Base-by-base conservation (phyloP, 345 rosid genomes). In the Pelargonium nanum region DNA sequence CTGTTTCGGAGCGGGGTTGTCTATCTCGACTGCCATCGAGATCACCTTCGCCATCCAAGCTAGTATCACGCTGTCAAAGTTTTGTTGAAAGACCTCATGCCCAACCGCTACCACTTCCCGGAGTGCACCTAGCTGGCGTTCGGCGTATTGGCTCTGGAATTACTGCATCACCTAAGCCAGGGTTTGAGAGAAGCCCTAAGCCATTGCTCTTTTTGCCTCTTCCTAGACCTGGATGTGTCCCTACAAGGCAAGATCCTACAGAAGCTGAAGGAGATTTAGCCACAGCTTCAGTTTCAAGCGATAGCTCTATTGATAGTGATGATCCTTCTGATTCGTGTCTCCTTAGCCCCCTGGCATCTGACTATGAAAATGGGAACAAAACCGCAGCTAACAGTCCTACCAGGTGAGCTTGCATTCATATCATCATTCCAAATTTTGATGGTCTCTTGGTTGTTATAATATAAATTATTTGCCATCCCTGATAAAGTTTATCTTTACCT, bases 51-150 rank as follows among this genome's bases (percentile, higher is more conserved):
- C 89, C 91, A 58, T 80, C 96, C 16, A 77, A 77, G 57, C 78
- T 69, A 60, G 96, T 86, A 58, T 66, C 87, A 22, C 81, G 91
- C 15, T 89, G 91, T 74, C 96, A 86, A 77, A 89, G 94, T 67
- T 89, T 89, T 70, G 82, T 76, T 4, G 94, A 75, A 62, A 83
- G 89, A 74, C 72, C 86, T 65, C 74, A 56, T 69, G 87, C 96
- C 15, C 89, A 84, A 30, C 96, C 96, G 62, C 96, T 86, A 72
- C 96, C 96, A 60, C 85, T 83, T 65, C 96, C 96, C 65, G 78
- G 58, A 30, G 59, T 66, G 45, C 80, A 70, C 66, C 74, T 70
- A 65, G 65, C 72, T 28, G 56, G 61, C 5, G 69, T 79, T n/a
- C 77, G 62, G 40, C 77, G 68, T 19, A 74, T 74, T 65, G 78